Conservation (phyloP, 1,284 basidiomycete species). For the Fomes fomentarius region DNA sequence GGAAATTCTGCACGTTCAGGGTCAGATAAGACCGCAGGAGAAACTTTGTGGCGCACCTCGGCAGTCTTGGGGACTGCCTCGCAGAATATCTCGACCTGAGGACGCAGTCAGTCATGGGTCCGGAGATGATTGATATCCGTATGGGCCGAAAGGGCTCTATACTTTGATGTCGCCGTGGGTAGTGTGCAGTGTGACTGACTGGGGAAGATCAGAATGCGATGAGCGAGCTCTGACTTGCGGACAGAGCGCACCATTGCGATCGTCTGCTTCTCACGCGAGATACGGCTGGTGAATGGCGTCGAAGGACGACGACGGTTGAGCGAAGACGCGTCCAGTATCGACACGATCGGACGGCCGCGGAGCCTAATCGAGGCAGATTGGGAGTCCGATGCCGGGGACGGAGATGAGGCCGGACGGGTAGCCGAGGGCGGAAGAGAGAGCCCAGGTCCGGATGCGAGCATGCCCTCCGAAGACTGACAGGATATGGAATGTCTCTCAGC, state of each 20-base stretch:
- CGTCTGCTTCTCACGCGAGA: too few species aligned
- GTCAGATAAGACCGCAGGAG: too few species aligned
- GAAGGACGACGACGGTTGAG: not conserved
- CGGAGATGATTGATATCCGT: not conserved
- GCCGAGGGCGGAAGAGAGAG: not conserved
- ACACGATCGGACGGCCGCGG: conserved; percentile 9
- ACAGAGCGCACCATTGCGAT: conserved; percentile 20
- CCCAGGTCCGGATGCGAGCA: conserved; percentile 5
- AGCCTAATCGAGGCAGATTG: not conserved
- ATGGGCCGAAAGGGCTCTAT: conserved; percentile 19
- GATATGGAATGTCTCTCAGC: conserved; percentile 7
- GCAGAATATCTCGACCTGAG: conserved; percentile 94
- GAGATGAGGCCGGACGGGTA: not conserved
- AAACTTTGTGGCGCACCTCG: conserved; percentile 71
- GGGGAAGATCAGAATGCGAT: conserved; percentile 15
- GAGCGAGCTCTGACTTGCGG: not conserved
- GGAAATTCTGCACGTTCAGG: conserved; percentile 98
- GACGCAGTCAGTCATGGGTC: conserved; percentile 1
- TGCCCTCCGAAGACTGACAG: conserved; percentile 4
- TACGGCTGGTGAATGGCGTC: too few species aligned
- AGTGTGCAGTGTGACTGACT: conserved; percentile 97
- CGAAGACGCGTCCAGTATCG: conserved; percentile 6
- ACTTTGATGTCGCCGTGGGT: conserved; percentile 95
- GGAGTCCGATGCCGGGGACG: not conserved
- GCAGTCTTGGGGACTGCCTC: conserved; percentile 94